Base-by-base conservation (phyloP, 768 basidiomycete genomes). In the Cystofilobasidium ferigula region DNA sequence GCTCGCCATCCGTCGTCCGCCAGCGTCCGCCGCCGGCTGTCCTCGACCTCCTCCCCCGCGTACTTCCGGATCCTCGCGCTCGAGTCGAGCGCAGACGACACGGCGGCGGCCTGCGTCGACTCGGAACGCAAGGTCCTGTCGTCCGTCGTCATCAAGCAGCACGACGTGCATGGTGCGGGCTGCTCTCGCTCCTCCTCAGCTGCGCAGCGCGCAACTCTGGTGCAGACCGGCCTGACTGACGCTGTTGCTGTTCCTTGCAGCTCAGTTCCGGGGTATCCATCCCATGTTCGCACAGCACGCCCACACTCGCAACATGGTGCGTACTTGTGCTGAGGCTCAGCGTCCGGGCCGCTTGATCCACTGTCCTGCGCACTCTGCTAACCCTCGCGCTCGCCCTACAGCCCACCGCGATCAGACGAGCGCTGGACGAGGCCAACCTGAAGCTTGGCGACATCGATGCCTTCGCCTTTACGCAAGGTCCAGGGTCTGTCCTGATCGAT, bases 71-170 rank as follows among this genome's bases (percentile, higher is more conserved):
- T 78, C n/a, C 72, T 78, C 20, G 77, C 72, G 20, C 64, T 94
- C 42, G 92, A 95, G 76, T 85, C 86, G 1, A 92, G 89, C 16
- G 90, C 91, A 18, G 94, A 99, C 75, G 95, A 98, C 73, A 88
- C 91, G 1, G 94, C 91, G 71, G 89, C 86, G 20, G 87, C 93
- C 0, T 80, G 98, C 58, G 86, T 99, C 40, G 82, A 83, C 24
- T 87, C 86, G 0, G 58, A 70, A 45, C 56, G 67, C 9, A 40
- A 28, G 30, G 75, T 98, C 45, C 83, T 88, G 61, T 85, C 89
- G 2, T 94, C 92, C 74, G 82, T 97, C 6, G 86, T 98, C 68
- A 77, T 89, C 43, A 89, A 87, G 73, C 93, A 98, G 73, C 81
- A 88, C 68, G 72, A 81, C 22, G 54, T 73, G 16, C 76, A 77